Percentiles rank a stretch among this genome's conserved stretches.
These are phyloP conservation scores for Boletus sp. DNA, from an alignment of 768 basidiomycete species.

Conservation along the genomic window DNA sequence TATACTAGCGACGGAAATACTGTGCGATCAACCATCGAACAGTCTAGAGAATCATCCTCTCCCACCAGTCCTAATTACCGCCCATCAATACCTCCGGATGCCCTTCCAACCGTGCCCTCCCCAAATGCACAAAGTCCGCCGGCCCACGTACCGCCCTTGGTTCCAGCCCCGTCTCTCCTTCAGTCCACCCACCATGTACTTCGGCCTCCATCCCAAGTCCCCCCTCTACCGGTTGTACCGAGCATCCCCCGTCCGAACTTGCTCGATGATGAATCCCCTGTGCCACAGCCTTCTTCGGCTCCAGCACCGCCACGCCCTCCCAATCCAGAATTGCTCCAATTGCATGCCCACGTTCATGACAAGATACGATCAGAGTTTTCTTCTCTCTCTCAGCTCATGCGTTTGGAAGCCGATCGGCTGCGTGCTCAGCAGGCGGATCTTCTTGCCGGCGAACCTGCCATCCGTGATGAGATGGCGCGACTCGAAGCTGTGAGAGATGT, in stretches of 20 bases:
- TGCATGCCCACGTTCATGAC: constrained; percentile 74
- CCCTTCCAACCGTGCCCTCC: constrained; percentile 24
- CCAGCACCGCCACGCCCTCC: constrained; percentile 76
- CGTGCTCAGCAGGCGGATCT: constrained; percentile 82
- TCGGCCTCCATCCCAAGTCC: constrained; percentile 18
- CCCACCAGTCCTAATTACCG: constrained; percentile 29
- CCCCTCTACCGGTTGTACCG: constrained; percentile 16
- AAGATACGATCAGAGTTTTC: constrained; percentile 70
- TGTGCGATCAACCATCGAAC: constrained; percentile 17
- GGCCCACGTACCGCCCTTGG: constrained; percentile 14
- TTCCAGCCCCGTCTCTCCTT: constrained; percentile 16
- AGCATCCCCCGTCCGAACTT: constrained; percentile 45
- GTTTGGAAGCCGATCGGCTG: constrained; percentile 68
- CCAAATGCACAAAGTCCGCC: constrained; percentile 30
- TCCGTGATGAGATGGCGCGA: constrained; percentile 93
- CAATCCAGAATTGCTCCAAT: constrained; percentile 81
- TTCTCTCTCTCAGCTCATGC: constrained; percentile 62
- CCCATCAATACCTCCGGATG: constrained; percentile 25
- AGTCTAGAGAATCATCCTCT: constrained; percentile 18
- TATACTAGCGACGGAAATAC: constrained; percentile 18
- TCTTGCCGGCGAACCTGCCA: constrained; percentile 85
- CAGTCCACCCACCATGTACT: constrained; percentile 26
- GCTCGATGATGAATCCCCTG: constrained; percentile 56
- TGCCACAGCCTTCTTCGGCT: constrained; percentile 26
- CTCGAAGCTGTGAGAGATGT: constrained; percentile 92